phyloP scores from a whole-genome alignment of 2,329 filamentous ascomycete genomes.

The Ophiostoma montium region DNA sequence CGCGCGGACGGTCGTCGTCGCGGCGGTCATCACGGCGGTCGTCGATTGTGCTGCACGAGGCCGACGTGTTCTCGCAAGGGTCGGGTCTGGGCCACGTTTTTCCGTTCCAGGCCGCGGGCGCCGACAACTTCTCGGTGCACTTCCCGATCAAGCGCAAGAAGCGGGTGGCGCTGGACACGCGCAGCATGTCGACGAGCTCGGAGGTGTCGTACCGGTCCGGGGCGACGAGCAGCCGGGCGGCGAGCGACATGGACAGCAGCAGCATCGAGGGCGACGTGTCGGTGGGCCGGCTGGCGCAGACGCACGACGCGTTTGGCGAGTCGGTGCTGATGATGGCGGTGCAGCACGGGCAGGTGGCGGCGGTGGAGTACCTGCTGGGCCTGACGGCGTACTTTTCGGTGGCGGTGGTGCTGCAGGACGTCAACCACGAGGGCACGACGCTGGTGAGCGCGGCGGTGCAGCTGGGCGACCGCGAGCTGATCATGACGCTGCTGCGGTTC shows the following conservation, averaged over 20 bases:
- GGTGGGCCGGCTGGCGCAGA: slow-evolving; percentile 62
- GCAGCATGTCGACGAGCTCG: slow-evolving; percentile 78
- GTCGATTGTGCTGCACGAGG: slow-evolving; percentile 23
- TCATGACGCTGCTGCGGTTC: slow-evolving; percentile 61
- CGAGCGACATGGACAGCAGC: slow-evolving; percentile 52
- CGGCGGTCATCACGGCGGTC: slow-evolving; percentile 27
- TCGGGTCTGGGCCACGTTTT: slow-evolving; percentile 71
- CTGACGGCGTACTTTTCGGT: slow-evolving; percentile 63
- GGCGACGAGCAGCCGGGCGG: slow-evolving; percentile 54
- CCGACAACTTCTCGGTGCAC: slow-evolving; percentile 7
- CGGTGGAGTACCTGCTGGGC: slow-evolving; percentile 67
- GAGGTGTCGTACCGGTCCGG: slow-evolving; percentile 71
- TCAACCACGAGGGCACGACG: slow-evolving; percentile 80
- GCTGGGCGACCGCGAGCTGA: slow-evolving; percentile 58
- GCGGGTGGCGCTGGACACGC: slow-evolving; percentile 76
- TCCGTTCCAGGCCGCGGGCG: slow-evolving; percentile 50
- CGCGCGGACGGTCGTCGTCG: slow-evolving; percentile 22
- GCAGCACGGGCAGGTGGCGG: slow-evolving; percentile 54
- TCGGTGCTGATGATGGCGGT: slow-evolving; percentile 82
- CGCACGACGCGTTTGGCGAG: slow-evolving; percentile 57
- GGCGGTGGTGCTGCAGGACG: slow-evolving; percentile 61
- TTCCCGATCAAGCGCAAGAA: slow-evolving; percentile 44
- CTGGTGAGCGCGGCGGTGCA: slow-evolving; percentile 84
- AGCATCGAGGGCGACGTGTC: slow-evolving; percentile 76
- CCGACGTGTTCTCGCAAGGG: slow-evolving; percentile 40